These are phyloP conservation scores for Chlorella sorokiniana DNA, from an alignment of 139 green algal species.

Conservation along the genomic window DNA sequence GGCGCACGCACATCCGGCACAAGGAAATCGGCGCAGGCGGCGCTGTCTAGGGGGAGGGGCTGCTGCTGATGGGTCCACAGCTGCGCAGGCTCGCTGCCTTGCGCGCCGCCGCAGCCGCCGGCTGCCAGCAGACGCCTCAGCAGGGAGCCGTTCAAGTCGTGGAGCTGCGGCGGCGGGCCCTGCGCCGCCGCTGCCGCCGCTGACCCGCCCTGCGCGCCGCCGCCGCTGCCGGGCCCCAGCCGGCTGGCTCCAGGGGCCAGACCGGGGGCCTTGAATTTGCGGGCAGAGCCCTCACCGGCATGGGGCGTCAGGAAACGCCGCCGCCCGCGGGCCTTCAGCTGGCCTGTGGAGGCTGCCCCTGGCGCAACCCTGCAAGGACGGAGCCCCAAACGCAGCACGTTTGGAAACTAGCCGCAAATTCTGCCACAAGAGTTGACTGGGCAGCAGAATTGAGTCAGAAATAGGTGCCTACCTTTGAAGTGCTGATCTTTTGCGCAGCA, in stretches of 20 bases:
- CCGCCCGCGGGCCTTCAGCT: background rate
- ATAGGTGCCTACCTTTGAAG: conserved; percentile 4
- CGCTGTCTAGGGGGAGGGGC: conserved; percentile 25
- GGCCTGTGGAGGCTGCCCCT: conserved; percentile 1
- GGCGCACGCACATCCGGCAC: background rate
- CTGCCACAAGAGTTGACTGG: background rate
- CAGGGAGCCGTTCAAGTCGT: conserved; percentile 17
- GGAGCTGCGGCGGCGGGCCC: conserved; percentile 14
- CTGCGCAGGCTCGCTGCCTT: background rate
- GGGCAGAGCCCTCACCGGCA: background rate
- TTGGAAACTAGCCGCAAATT: too few species aligned
- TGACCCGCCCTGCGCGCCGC: background rate
- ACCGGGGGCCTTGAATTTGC: conserved; percentile 25
- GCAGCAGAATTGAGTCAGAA: background rate
- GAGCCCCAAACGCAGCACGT: background rate
- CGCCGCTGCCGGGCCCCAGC: background rate
- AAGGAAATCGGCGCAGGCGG: background rate
- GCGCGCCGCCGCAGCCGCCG: background rate
- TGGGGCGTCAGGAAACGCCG: conserved; percentile 11
- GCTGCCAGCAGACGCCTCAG: conserved; percentile 10
- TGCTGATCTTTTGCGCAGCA: background rate
- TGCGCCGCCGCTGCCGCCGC: background rate
- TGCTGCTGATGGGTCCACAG: background rate
- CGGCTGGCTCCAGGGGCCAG: background rate
- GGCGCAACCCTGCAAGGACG: background rate